Base-by-base conservation (phyloP, 371 early-diverging fungal species). In the Mucor racemosus region DNA sequence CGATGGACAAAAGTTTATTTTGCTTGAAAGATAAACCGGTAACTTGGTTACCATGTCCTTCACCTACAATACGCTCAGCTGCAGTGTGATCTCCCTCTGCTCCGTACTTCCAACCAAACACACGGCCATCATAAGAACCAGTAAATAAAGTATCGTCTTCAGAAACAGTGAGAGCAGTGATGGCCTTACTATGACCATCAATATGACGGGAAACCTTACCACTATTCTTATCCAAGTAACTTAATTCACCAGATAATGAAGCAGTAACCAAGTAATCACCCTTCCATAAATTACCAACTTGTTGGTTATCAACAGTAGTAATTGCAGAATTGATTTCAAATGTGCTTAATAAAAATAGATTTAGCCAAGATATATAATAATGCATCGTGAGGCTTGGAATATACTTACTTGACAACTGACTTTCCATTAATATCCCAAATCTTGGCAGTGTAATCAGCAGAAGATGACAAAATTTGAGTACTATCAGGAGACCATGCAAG, bases 211-310 rank as follows among this genome's bases (percentile, higher is more conserved):
- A 68, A 1, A 87, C 74, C 34, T 81, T 80, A 67, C 84, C 82
- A 10, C 79, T 72, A 55, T 77, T 78, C 54, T 82, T 85, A 67
- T 93, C 92, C n/a, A 96, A 78, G 69, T 93, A 95, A 78, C 91
- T 90, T 62, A 95, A 74, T 58, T 93, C 89, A 21, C 97, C 97
- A 17, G 87, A 88, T 19, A 94, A 81, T 7, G 97, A 95, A 46
- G 94, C 76, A 58, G 91, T 87, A 54, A 97, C 41, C 15, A 96
- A 64, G 69, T 88, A 74, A 64, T 89, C 80, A 33, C 88, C 91
- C 50, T 86, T 86, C 97, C 97, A 97, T 72, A 96, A 74, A 62
- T 89, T 91, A 58, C 98, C 99, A n/a, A 99, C 92, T 80, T 99
- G 99, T 78, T 97, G 97, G 65, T 92, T 82, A 19, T 88, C 90